Percentiles rank a stretch among this genome's conserved stretches.
These are phyloP conservation scores for Rhizopogon vinicolor DNA, from an alignment of 768 basidiomycete genomes.

Conservation along the genomic window DNA sequence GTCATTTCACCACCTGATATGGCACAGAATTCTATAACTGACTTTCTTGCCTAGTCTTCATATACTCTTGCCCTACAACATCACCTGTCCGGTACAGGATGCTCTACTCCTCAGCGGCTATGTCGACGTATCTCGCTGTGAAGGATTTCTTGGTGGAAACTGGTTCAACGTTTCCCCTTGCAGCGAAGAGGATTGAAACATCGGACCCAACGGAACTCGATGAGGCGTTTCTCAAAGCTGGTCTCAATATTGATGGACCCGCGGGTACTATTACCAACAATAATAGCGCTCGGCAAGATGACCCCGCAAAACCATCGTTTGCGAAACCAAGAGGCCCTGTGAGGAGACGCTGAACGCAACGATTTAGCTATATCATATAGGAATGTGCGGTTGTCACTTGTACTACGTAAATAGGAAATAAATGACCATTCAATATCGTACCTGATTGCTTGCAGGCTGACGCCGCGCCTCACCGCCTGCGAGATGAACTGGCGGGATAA, in stretches of 20 bases:
- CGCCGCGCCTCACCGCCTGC: too few species aligned
- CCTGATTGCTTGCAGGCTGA: too few species aligned
- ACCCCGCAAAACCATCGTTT: constrained; percentile 42
- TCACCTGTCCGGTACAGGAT: constrained; percentile 85
- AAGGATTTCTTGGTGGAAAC: constrained; percentile 45
- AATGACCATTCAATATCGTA: too few species aligned
- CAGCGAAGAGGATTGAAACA: constrained; percentile 73
- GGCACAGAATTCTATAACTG: not conserved
- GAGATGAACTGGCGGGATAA: too few species aligned
- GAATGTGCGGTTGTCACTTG: too few species aligned
- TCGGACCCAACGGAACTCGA: constrained; percentile 74
- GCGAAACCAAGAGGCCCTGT: constrained; percentile 67
- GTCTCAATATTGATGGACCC: constrained; percentile 39
- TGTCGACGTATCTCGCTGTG: constrained; percentile 50
- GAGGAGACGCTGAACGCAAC: constrained; percentile 37
- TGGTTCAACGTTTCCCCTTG: constrained; percentile 35
- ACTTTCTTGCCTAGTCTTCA: constrained; percentile 56
- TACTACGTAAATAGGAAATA: too few species aligned
- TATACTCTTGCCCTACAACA: constrained; percentile 83
- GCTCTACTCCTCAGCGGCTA: constrained; percentile 77
- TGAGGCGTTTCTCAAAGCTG: constrained; percentile 53
- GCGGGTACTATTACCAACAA: constrained; percentile 3
- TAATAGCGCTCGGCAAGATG: constrained; percentile 11
- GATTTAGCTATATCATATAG: not conserved
- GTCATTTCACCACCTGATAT: constrained; percentile 11